phyloP scores from a whole-genome alignment of 2,329 filamentous ascomycete species.

The Lachnellula suecica region DNA sequence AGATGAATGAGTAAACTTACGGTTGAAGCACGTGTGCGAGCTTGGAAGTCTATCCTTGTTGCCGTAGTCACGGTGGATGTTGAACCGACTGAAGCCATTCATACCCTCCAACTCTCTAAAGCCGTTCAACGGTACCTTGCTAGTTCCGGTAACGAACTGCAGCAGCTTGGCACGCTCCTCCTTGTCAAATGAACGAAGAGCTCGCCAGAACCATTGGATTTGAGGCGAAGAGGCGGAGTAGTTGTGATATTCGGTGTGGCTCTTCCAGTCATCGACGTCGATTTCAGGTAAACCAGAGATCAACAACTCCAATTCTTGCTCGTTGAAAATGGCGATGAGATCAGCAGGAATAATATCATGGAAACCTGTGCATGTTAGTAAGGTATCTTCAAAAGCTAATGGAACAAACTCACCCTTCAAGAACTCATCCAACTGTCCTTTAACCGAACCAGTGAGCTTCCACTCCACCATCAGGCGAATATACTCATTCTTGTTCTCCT shows the following conservation, averaged over 20 bases:
- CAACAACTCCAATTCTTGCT: conserved; percentile 93
- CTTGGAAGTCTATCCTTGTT: conserved; percentile 94
- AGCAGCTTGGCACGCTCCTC: conserved; percentile 96
- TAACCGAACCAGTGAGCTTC: conserved; percentile 85
- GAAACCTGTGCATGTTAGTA: conserved; percentile 63
- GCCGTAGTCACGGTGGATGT: conserved; percentile 97
- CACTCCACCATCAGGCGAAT: conserved; percentile 93
- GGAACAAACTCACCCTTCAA: conserved; percentile 62
- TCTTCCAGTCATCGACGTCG: conserved; percentile 98
- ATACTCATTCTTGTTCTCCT: conserved; percentile 98
- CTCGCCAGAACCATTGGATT: conserved; percentile 99
- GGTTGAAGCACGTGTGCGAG: conserved; percentile 99
- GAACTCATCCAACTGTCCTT: conserved; percentile 93
- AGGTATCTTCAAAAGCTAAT: background rate
- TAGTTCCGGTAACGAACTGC: conserved; percentile 97
- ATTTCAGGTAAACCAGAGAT: conserved; percentile 98
- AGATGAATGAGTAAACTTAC: conserved; percentile 57
- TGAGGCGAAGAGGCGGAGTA: conserved; percentile 92
- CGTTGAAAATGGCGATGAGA: conserved; percentile 95
- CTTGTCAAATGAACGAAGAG: conserved; percentile 95
- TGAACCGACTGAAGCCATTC: conserved; percentile 98
- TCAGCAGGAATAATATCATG: conserved; percentile 97
- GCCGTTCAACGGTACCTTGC: conserved; percentile 95
- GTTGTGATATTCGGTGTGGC: conserved; percentile 98
- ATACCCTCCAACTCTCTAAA: conserved; percentile 99